Percentiles rank a stretch among this genome's conserved stretches.
These are phyloP conservation scores for Chionographis japonica DNA, from an alignment of 106 monocot species.

Conservation along the genomic window DNA sequence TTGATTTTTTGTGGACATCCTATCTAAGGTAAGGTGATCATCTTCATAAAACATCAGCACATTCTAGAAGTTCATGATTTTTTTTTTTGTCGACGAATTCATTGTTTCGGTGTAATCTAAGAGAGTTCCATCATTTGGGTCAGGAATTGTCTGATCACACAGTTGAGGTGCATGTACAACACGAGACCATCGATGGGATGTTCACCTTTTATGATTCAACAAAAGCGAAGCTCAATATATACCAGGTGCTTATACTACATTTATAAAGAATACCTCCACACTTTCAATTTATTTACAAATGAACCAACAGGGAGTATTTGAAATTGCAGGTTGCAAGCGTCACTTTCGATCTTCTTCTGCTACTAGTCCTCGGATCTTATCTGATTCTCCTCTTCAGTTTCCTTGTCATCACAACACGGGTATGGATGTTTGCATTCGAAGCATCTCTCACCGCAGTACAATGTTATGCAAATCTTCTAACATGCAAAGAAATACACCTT, in stretches of 20 bases:
- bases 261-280: too few relatives aligned
- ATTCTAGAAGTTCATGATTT: too few relatives aligned
- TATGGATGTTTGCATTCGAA: constrained; percentile 20
- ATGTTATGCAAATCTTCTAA: neutral
- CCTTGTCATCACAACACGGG: constrained; percentile 86
- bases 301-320: too few relatives aligned
- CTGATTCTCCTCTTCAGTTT: constrained; percentile 85
- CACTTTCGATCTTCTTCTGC: constrained; percentile 88
- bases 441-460: neutral
- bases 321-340: constrained; percentile 86
- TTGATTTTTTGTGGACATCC: too few relatives aligned
- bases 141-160: constrained; percentile 95
- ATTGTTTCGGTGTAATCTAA: neutral
- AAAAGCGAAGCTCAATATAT: constrained; percentile 65
- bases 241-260: constrained; percentile 47
- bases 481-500: neutral
- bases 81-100: too few relatives aligned
- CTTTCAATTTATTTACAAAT: too few relatives aligned
- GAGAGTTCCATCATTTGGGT: constrained; percentile 2
- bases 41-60: too few relatives aligned
- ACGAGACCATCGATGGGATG: constrained; percentile 79
- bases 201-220: constrained; percentile 94
- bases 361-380: constrained; percentile 79
- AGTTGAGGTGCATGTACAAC: constrained; percentile 68
- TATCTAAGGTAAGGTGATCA: too few relatives aligned